Evolutionary conservation across 108 stramenopile species (phyloP).

Genomic region (Fragilaria radians): DNA sequence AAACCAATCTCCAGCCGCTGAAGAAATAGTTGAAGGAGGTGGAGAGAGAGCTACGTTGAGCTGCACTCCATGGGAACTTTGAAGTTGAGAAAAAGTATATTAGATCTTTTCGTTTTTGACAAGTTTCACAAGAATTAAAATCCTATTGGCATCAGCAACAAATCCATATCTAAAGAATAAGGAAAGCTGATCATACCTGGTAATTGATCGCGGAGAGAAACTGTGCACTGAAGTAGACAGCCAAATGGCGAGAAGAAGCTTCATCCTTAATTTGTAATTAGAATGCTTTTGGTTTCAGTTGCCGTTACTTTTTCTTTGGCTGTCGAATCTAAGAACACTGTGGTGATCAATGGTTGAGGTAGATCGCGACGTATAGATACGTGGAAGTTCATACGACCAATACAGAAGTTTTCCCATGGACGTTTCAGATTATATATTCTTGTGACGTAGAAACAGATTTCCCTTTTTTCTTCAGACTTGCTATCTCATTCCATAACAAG

Average conservation of each 20-base stretch:
- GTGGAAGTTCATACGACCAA: too few relatives aligned
- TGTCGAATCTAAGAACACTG: too few relatives aligned
- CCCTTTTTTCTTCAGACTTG: too few relatives aligned
- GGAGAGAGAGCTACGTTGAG: slow-evolving; percentile 14
- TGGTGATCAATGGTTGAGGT: too few relatives aligned
- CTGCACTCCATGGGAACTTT: not conserved
- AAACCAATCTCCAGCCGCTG: slow-evolving; percentile 49
- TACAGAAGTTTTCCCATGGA: too few relatives aligned
- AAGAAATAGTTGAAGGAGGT: slow-evolving; percentile 14
- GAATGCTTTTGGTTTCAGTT: too few relatives aligned
- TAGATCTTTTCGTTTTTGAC: not conserved
- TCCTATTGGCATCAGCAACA: not conserved
- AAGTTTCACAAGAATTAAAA: not conserved
- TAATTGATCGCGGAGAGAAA: slow-evolving; percentile 14
- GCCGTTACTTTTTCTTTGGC: too few relatives aligned
- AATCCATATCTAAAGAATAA: not conserved
- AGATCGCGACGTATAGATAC: too few relatives aligned
- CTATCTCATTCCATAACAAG: too few relatives aligned
- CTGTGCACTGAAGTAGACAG: slow-evolving; percentile 10
- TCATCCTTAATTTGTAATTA: slow-evolving; percentile 6
- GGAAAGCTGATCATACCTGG: slow-evolving; percentile 28
- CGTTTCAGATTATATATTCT: too few relatives aligned
- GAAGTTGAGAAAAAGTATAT: not conserved
- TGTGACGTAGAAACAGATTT: too few relatives aligned
- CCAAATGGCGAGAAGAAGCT: slow-evolving; percentile 13